These are phyloP conservation scores for Beauveria varroae DNA, from an alignment of 2,329 filamentous ascomycete species.

Conservation along the genomic window DNA sequence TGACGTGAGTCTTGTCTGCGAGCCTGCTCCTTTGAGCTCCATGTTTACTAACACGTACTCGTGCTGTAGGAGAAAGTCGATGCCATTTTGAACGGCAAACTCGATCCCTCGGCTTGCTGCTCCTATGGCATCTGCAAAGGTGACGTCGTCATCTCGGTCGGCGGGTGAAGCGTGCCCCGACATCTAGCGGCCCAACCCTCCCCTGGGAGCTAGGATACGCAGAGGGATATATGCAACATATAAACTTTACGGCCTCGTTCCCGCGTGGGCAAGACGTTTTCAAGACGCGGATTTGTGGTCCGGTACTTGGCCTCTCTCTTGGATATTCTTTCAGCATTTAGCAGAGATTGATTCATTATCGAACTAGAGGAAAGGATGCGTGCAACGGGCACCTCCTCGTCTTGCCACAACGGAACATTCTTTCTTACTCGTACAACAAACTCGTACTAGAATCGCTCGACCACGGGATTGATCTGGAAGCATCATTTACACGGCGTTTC, in stretches of 20 bases:
- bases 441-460: neutral
- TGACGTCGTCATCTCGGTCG: conserved; percentile 41
- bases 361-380: neutral
- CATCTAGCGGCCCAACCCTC: neutral
- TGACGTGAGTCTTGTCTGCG: conserved; percentile 19
- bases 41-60: neutral
- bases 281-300: neutral
- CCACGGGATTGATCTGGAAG: neutral
- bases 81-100: conserved; percentile 39
- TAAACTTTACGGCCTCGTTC: neutral
- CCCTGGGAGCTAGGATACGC: neutral
- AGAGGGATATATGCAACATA: neutral
- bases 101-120: conserved; percentile 44
- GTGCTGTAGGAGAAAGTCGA: conserved; percentile 25
- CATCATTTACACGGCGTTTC: neutral
- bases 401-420: neutral
- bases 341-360: no score
- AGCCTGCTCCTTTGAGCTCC: neutral
- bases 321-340: no score
- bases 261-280: neutral
- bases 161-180: conserved; percentile 17
- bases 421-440: neutral
- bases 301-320: neutral
- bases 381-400: neutral
- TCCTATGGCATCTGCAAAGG: conserved; percentile 46